Conservation (phyloP, 192 early-diverging fungal species). For the Chytriomyces sp. region DNA sequence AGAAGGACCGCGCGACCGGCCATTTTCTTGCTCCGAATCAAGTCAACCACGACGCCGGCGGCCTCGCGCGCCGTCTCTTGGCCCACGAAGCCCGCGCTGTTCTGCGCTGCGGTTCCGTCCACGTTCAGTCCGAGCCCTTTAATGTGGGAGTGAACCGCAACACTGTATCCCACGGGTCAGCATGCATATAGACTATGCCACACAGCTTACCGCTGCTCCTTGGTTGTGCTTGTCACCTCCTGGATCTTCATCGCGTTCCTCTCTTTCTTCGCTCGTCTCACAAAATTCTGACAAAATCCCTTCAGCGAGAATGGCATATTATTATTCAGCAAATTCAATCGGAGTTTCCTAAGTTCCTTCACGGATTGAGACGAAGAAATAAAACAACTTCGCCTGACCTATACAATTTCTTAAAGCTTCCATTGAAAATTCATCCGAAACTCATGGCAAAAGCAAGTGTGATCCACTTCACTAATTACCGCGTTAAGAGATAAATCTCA, state of each 20-base stretch:
- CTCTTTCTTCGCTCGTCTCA: neutral
- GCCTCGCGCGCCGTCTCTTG: conserved; percentile 97
- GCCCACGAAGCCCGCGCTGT: conserved; percentile 91
- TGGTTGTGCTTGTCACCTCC: conserved; percentile 85
- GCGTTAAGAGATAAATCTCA: too few species aligned
- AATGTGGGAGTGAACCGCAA: conserved; percentile 96
- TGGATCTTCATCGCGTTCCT: conserved; percentile 79
- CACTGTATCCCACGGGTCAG: conserved; percentile 25
- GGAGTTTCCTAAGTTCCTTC: too few species aligned
- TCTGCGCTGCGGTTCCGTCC: conserved; percentile 76
- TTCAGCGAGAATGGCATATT: neutral
- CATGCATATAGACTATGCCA: neutral
- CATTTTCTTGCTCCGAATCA: conserved; percentile 96
- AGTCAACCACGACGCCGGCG: conserved; percentile 89
- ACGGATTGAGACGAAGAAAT: too few species aligned
- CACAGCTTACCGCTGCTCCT: conserved; percentile 75
- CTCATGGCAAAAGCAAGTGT: too few species aligned
- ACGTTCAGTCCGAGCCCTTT: conserved; percentile 88
- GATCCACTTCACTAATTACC: too few species aligned
- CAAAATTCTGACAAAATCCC: neutral
- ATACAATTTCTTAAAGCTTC: too few species aligned
- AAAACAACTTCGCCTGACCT: too few species aligned
- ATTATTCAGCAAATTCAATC: neutral
- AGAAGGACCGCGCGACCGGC: conserved; percentile 93
- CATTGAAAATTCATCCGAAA: too few species aligned